A percentile compares a stretch with the other conserved stretches of the same genome.
Conservation (phyloP, 257 asterid genomes). For the Solanum ahanhuiri region DNA sequence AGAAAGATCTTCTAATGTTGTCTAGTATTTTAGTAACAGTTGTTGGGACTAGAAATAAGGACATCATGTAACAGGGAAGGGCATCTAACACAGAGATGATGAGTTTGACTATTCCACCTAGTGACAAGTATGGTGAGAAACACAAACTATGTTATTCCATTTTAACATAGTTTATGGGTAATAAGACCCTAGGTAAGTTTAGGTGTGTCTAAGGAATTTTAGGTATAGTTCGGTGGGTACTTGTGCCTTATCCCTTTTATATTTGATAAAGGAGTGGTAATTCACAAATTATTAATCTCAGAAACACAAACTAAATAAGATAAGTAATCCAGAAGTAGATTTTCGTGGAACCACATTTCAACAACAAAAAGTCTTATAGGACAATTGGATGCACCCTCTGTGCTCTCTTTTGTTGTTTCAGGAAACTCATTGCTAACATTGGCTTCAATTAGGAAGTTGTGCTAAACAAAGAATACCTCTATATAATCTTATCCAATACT, state of each 20-base stretch:
- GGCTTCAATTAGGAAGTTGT: conserved; percentile 6
- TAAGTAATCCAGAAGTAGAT: neutral
- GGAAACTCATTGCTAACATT: neutral
- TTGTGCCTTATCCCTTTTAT: too few species aligned
- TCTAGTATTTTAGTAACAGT: neutral
- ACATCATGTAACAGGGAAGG: neutral
- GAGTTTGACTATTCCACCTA: neutral
- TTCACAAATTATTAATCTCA: neutral
- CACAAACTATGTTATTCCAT: too few species aligned
- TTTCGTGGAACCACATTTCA: neutral
- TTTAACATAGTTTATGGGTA: too few species aligned
- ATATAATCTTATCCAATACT: neutral
- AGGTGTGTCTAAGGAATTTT: too few species aligned
- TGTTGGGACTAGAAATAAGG: neutral
- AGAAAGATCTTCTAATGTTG: neutral
- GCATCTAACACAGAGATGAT: neutral
- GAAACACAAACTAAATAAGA: neutral
- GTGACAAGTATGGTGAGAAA: neutral
- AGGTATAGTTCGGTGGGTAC: too few species aligned
- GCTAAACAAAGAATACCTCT: neutral
- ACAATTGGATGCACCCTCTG: conserved; percentile 3
- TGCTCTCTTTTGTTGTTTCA: conserved; percentile 4
- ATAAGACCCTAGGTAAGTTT: too few species aligned
- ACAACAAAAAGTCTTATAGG: neutral
- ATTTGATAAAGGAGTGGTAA: neutral